These are phyloP conservation scores for Carallia pectinifolia DNA, from an alignment of 345 rosid species.

Conservation along the genomic window DNA sequence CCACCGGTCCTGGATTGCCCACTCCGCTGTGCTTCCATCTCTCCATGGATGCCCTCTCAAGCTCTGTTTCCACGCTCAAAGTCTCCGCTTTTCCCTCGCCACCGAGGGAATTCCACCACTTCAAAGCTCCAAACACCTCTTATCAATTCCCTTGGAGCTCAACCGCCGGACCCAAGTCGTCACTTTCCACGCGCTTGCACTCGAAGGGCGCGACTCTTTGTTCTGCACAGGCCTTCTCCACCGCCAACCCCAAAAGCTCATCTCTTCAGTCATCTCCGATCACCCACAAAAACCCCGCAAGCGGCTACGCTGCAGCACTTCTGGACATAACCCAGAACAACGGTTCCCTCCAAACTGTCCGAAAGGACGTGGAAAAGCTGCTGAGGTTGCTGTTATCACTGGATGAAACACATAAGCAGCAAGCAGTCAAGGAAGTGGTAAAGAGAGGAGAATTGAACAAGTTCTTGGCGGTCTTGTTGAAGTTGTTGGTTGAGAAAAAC, in stretches of 20 bases:
- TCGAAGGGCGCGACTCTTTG: slow-evolving; percentile 5
- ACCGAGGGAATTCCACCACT: slow-evolving; percentile 32
- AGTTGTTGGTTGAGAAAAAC: slow-evolving; percentile 47
- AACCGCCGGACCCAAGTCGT: slow-evolving; percentile 30
- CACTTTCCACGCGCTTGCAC: slow-evolving; percentile 2
- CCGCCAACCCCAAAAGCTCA: slow-evolving; percentile 16
- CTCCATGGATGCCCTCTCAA: slow-evolving; percentile 62
- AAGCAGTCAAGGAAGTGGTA: slow-evolving; percentile 38
- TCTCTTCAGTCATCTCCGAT: slow-evolving; percentile 20
- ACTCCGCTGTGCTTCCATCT: background rate
- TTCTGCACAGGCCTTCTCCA: slow-evolving; percentile 19
- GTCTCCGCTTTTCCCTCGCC: slow-evolving; percentile 27
- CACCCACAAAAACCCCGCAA: slow-evolving; percentile 48
- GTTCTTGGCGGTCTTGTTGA: slow-evolving; percentile 48
- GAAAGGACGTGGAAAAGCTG: slow-evolving; percentile 44
- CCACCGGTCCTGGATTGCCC: no score
- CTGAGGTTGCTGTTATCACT: slow-evolving; percentile 34
- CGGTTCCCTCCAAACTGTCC: slow-evolving; percentile 43
- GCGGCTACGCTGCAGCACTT: slow-evolving; percentile 78
- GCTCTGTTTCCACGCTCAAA: slow-evolving; percentile 51
- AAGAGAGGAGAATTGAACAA: slow-evolving; percentile 40
- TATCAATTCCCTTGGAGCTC: slow-evolving; percentile 25
- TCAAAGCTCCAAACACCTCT: slow-evolving; percentile 25
- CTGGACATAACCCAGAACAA: slow-evolving; percentile 49
- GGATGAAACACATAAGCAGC: slow-evolving; percentile 40